Conservation (phyloP, 148 eudicot species). For the Rhododendron molle region DNA sequence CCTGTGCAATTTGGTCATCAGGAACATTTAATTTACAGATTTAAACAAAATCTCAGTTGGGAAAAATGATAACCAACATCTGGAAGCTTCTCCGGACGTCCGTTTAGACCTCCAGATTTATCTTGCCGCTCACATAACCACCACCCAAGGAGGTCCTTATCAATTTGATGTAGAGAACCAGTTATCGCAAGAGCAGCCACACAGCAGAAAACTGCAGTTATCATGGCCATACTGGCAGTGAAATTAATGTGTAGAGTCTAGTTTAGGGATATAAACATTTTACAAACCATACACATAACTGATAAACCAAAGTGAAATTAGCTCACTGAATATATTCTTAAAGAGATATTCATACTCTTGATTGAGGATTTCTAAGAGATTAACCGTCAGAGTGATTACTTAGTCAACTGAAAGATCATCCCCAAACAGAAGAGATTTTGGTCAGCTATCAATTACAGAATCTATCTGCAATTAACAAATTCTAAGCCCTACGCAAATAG, state of each 20-base stretch:
- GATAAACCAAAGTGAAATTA: neutral
- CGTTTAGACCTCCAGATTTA: slow-evolving; percentile 91
- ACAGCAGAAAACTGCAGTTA: slow-evolving; percentile 82
- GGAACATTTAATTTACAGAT: neutral
- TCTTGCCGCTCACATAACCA: slow-evolving; percentile 97
- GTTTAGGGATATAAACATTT: neutral
- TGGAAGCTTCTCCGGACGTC: slow-evolving; percentile 97
- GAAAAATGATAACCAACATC: slow-evolving; percentile 44
- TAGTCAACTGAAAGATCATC: neutral
- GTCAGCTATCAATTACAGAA: neutral
- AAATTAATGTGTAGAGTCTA: neutral
- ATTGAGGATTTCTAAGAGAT: slow-evolving; percentile 1
- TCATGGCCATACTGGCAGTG: neutral
- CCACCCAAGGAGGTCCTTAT: slow-evolving; percentile 97
- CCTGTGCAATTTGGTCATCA: slow-evolving; percentile 34
- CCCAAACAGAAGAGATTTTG: neutral
- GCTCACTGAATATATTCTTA: neutral
- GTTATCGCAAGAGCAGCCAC: slow-evolving; percentile 91
- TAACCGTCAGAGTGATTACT: neutral
- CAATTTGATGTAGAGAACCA: slow-evolving; percentile 78
- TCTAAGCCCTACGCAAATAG: neutral
- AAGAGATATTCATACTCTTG: neutral
- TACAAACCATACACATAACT: neutral
- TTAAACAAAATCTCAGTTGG: neutral
- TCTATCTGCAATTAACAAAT: neutral